A percentile compares a stretch with the other conserved stretches of the same genome.
phyloP scores from a whole-genome alignment of 2,329 filamentous ascomycete genomes.

The Atkinsonella hypoxylon region DNA sequence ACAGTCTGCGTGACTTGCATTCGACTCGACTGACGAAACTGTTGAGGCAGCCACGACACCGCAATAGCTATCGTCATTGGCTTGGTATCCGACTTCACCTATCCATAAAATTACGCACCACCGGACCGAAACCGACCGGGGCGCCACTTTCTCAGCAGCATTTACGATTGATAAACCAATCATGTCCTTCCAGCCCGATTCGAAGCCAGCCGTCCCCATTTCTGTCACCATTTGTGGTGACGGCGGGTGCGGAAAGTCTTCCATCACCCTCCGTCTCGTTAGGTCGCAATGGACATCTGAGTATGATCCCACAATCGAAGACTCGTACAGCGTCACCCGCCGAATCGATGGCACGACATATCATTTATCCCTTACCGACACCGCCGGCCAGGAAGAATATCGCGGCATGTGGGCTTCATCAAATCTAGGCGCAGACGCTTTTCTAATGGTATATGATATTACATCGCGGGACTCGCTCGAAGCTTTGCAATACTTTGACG shows the following conservation, averaged over 20 bases:
- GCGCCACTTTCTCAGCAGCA: not conserved
- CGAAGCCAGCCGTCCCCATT: slow-evolving; percentile 38
- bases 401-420: slow-evolving; percentile 73
- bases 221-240: slow-evolving; percentile 79
- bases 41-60: too few species aligned
- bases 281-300: slow-evolving; percentile 76
- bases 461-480: slow-evolving; percentile 57
- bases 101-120: not conserved
- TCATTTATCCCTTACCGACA: slow-evolving; percentile 70
- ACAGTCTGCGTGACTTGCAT: not conserved
- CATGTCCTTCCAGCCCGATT: slow-evolving; percentile 4
- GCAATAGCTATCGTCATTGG: too few species aligned
- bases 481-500: slow-evolving; percentile 66
- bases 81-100: too few species aligned
- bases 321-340: slow-evolving; percentile 75
- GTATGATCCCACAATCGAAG: slow-evolving; percentile 71
- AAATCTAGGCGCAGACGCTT: slow-evolving; percentile 70
- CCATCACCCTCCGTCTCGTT: slow-evolving; percentile 72
- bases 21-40: too few species aligned
- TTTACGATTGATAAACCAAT: not conserved
- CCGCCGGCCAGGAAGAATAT: slow-evolving; percentile 83
- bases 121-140: not conserved
- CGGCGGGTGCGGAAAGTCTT: slow-evolving; percentile 75
- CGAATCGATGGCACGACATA: slow-evolving; percentile 70
- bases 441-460: slow-evolving; percentile 82